Evolutionary conservation across 257 asterid species (phyloP), one percentile per base, ranked within the genome.

Genomic region (Solanum appendiculatum): DNA sequence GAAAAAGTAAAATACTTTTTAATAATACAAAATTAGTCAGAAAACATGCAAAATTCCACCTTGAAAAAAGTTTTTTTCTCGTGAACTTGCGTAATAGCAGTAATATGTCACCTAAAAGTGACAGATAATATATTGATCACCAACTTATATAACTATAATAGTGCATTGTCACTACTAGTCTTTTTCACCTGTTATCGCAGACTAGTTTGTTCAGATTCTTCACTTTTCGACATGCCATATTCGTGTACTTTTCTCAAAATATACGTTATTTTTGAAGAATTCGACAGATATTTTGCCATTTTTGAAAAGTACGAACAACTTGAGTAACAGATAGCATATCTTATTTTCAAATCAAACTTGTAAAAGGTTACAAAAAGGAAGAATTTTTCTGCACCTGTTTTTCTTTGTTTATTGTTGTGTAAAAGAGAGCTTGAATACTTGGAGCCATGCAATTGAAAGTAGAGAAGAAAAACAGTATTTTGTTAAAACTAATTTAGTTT

Each of bases 361-460:
- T 7, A 54, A 54, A 18, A 54, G 20, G 63, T 51, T 16, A 7
- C 11, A 54, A 18, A 20, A 78, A 44, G 37, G 40, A 44, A 46
- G 60, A 29, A 11, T 16, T 78, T 16, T 78, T 44, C 2, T 44
- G 64, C 27, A 44, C 84, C 63, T 44, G 83, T 14, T 78, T 80
- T 9, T 31, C 40, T 44, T 42, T 25, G 15, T 40, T 40, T 75
- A 11, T 80, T 48, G 66, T 46, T 80, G 85, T 31, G 6, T 48
- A 81, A 18, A 70, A 48, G 27, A 80, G 15, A 46, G 44, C 6
- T 46, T 20, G 25, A 48, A 48, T 46, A 80, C 20, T 18, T 46
- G 10, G 68, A 80, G 85, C 68, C 85, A 81, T 48, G 85, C 85
- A 48, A 81, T 48, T 81, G 42, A 48, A 48, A 81, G 1, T 29